Evolutionary conservation across 768 basidiomycete genomes (phyloP).

Genomic region (Boletus rufocinnamomeus): DNA sequence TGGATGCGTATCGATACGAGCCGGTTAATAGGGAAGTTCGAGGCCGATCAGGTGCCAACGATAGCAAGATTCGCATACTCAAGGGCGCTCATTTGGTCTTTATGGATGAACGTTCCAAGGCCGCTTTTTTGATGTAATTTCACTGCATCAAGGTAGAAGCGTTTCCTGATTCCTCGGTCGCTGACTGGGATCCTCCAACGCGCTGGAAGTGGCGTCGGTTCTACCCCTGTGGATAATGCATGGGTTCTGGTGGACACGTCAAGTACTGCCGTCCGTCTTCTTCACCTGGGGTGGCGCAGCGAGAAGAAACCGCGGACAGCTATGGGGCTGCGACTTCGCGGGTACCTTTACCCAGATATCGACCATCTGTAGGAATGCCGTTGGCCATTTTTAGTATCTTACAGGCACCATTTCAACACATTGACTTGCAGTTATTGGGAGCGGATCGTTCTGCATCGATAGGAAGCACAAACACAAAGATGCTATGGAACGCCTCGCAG

Average conservation of each 20-base stretch:
- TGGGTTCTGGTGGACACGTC: constrained; percentile 9
- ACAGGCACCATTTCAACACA: not conserved
- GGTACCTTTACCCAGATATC: constrained; percentile 12
- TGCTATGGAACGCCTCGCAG: not conserved
- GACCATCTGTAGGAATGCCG: constrained; percentile 4
- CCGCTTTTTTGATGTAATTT: constrained; percentile 43
- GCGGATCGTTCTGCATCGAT: constrained; percentile 1
- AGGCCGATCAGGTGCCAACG: constrained; percentile 29
- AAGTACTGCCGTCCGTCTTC: constrained; percentile 14
- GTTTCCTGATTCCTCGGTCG: constrained; percentile 8
- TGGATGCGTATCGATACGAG: constrained; percentile 52
- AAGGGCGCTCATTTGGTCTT: constrained; percentile 50
- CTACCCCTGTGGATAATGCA: constrained; percentile 17
- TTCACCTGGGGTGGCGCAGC: constrained; percentile 14
- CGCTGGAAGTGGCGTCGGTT: constrained; percentile 20
- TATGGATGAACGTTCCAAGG: constrained; percentile 48
- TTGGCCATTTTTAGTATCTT: constrained; percentile 4
- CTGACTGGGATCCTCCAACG: constrained; percentile 24
- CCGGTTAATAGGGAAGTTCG: constrained; percentile 9
- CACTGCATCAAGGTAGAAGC: constrained; percentile 19
- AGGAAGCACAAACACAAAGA: constrained; percentile 4
- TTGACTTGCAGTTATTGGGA: constrained; percentile 21
- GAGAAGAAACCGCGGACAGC: constrained; percentile 15
- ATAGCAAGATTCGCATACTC: constrained; percentile 46
- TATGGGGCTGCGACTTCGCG: constrained; percentile 10